Base-by-base conservation (phyloP, 2,329 filamentous ascomycete species). In the Colletotrichum caudatum region DNA sequence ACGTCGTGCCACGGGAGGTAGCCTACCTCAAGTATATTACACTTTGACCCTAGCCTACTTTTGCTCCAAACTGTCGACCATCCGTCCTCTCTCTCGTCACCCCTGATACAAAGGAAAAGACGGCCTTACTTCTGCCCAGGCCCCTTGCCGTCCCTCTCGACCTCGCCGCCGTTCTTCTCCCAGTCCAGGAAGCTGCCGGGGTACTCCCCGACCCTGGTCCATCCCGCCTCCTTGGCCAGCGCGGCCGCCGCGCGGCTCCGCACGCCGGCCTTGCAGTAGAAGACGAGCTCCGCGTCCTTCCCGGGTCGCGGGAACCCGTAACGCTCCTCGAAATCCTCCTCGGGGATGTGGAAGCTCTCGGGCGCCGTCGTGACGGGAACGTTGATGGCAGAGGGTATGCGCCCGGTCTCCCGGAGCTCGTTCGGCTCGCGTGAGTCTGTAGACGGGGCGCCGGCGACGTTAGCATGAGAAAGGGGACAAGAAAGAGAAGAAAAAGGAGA, bases 231-330 rank as follows among this genome's bases (percentile, higher is more conserved):
- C 76, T 86, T 85, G 39, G 96, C 96, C 80, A 98, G 81, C 74
- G 88, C 86, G 8, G 94, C 94, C 8, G 95, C 95, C 0, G 93
- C 89, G 57, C 87, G 85, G 76, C 93, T 94, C 78, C 96, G 87
- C 74, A 98, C 93, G 2, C 96, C 96, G 0, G 95, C 91, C 84
- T 94, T 97, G 83, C 96, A 99, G 81, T 97, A 98, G 78, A 98
- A 96, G 5, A 98, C 87, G 18, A 97, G 80, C 74, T 89, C 85
- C 41, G 81, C 80, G 56, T 89, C 85, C 71, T 84, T 84, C 2
- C 77, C 76, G 0, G 86, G 95, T 72, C 93, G 92, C 71, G 86
- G 83, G 78, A 93, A 97, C 5, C 94, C 95, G 81, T 94, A 95
- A 20, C 91, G 84, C 72, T 94, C 93, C 78, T 93, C 88, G 78